Conservation (phyloP, 2,329 filamentous ascomycete genomes). For the Exophiala alcalophila region DNA sequence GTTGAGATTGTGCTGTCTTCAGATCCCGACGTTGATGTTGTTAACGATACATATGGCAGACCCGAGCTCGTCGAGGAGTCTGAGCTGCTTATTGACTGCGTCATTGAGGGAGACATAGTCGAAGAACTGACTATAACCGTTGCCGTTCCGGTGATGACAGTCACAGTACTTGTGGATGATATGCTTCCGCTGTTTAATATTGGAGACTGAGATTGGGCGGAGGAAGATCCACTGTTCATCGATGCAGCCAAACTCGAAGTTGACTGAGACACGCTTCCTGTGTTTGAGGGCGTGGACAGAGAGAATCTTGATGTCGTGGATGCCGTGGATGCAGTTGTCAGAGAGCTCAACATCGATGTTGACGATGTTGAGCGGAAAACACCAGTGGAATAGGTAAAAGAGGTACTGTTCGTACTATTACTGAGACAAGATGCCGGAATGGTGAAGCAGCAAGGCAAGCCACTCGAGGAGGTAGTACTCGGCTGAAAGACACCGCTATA, state of each 20-base stretch:
- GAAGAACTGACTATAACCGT: conserved; percentile 6
- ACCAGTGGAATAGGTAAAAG: conserved; percentile 19
- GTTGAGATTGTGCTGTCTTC: too few species aligned
- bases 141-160: conserved; percentile 14
- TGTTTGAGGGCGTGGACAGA: conserved; percentile 10
- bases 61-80: conserved; percentile 6
- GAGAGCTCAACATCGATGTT: conserved; percentile 3
- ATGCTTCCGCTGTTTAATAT: conserved; percentile 7
- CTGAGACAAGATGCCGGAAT: conserved; percentile 21
- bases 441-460: conserved; percentile 26
- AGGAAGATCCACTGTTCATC: conserved; percentile 3
- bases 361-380: conserved; percentile 23
- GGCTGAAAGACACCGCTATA: conserved; percentile 22
- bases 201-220: conserved; percentile 1
- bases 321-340: conserved; percentile 4
- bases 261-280: not conserved
- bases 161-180: conserved; percentile 12
- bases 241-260: conserved; percentile 5
- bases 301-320: conserved; percentile 9
- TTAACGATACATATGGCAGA: conserved; percentile 5
- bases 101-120: conserved; percentile 3
- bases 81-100: conserved; percentile 5
- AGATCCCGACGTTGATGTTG: conserved; percentile 2
- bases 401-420: conserved; percentile 18
- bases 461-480: conserved; percentile 10